A percentile compares a stretch with the other conserved stretches of the same genome.
Evolutionary conservation across 2,329 filamentous ascomycete genomes (phyloP).

Genomic region (Tolypocladium endophyticum): DNA sequence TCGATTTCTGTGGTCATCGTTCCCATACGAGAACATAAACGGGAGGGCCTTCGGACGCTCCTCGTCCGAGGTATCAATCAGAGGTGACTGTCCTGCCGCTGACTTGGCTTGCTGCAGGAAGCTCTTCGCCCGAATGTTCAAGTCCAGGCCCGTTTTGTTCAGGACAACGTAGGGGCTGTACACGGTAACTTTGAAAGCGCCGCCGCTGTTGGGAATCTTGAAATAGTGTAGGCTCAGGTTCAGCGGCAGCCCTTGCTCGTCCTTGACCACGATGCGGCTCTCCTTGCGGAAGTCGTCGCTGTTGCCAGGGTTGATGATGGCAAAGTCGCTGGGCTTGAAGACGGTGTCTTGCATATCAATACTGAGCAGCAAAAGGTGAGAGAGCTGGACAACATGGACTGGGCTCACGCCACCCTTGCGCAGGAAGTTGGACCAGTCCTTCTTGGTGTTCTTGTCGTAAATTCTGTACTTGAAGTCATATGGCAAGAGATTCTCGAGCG

Average conservation of each 20-base stretch:
- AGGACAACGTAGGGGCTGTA: conserved; percentile 92
- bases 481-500: conserved; percentile 86
- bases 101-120: conserved; percentile 75
- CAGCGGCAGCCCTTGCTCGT: conserved; percentile 68
- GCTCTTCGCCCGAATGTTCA: conserved; percentile 80
- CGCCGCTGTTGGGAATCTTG: conserved; percentile 80
- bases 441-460: conserved; percentile 97
- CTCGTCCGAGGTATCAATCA: conserved; percentile 33
- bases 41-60: conserved; percentile 67
- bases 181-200: conserved; percentile 90
- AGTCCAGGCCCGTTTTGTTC: conserved; percentile 86
- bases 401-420: conserved; percentile 94
- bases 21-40: conserved; percentile 92
- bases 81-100: conserved; percentile 69
- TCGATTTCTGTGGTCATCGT: conserved; percentile 83
- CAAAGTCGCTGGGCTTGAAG: conserved; percentile 91
- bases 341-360: conserved; percentile 94
- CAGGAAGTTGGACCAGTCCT: conserved; percentile 97
- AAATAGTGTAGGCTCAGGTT: conserved; percentile 85
- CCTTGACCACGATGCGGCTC: conserved; percentile 67
- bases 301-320: conserved; percentile 86
- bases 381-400: conserved; percentile 92
- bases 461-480: conserved; percentile 99
- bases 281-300: conserved; percentile 86
- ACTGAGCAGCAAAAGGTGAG: conserved; percentile 83